Evolutionary conservation across 106 monocot genomes (phyloP).

Genomic region (Dactylorhiza incarnata): DNA sequence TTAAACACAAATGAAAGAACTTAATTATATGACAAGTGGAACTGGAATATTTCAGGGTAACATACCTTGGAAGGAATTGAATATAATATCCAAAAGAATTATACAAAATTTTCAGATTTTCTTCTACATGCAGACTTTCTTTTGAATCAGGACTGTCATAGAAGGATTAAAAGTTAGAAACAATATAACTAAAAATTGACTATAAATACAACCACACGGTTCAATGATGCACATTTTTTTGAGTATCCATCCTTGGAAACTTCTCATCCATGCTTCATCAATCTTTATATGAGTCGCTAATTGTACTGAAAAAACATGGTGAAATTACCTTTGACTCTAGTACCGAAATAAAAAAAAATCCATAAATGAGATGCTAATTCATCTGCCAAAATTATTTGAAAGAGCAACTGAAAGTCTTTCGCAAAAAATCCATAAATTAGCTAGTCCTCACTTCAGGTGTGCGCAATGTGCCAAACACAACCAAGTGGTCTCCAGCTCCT

Average conservation of each 20-base stretch:
- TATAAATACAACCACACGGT: not conserved
- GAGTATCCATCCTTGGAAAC: not conserved
- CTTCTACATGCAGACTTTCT: slow-evolving; percentile 4
- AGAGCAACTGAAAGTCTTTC: not conserved
- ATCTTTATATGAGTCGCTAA: not conserved
- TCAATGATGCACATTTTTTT: not conserved
- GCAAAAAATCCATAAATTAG: not conserved
- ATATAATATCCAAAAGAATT: slow-evolving; percentile 86
- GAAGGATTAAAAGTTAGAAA: not conserved
- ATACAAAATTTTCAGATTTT: slow-evolving; percentile 69
- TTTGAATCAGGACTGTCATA: slow-evolving; percentile 23
- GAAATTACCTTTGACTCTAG: too few relatives aligned
- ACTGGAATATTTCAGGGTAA: slow-evolving; percentile 1
- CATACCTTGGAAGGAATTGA: slow-evolving; percentile 82
- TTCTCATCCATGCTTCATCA: not conserved
- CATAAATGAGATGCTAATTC: not conserved
- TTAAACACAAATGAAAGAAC: not conserved
- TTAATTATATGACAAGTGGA: not conserved
- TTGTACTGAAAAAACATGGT: not conserved
- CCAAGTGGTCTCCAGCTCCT: too few relatives aligned
- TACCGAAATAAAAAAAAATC: not conserved
- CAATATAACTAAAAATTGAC: not conserved
- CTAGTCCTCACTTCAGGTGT: too few relatives aligned
- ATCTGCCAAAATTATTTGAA: slow-evolving; percentile 3
- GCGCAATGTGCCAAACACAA: too few relatives aligned